A percentile compares a stretch with the other conserved stretches of the same genome.
Evolutionary conservation across 179 eudicot species (phyloP).

Genomic region (Camellia oleifera): DNA sequence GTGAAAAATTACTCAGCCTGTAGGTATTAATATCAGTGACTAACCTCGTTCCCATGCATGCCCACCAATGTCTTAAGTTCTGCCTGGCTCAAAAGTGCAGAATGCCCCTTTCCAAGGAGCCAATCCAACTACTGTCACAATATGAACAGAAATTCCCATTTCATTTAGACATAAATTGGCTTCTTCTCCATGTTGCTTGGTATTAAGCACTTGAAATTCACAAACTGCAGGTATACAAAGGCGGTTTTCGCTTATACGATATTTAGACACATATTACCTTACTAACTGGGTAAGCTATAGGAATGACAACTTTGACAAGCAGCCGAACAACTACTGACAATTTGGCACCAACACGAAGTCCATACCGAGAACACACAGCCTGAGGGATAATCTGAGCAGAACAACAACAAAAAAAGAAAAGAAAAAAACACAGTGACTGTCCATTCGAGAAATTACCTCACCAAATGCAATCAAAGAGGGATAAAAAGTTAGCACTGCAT

Average conservation of each 20-base stretch:
- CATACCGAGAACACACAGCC: slow-evolving; percentile 78
- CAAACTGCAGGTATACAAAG: background rate
- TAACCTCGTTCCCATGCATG: slow-evolving; percentile 71
- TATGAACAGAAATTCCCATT: background rate
- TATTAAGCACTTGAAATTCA: background rate
- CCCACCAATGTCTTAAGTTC: slow-evolving; percentile 75
- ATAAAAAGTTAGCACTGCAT: background rate
- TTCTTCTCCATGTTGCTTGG: background rate
- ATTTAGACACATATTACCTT: slow-evolving; percentile 43
- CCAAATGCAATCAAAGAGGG: no score
- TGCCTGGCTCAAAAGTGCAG: slow-evolving; percentile 58
- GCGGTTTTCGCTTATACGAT: background rate
- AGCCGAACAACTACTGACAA: slow-evolving; percentile 57
- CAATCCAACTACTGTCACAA: slow-evolving; percentile 54
- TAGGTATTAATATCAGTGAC: background rate
- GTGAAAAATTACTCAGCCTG: no score
- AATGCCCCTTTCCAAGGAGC: slow-evolving; percentile 61
- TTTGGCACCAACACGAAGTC: slow-evolving; percentile 72
- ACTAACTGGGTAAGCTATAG: slow-evolving; percentile 77
- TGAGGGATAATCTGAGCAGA: slow-evolving; percentile 71
- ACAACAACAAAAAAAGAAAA: background rate
- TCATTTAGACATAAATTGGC: background rate
- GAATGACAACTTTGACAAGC: slow-evolving; percentile 56
- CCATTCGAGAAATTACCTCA: no score
- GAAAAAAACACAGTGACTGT: background rate